Conservation (phyloP, 2,329 filamentous ascomycete genomes). For the Aspergillus neoniger region DNA sequence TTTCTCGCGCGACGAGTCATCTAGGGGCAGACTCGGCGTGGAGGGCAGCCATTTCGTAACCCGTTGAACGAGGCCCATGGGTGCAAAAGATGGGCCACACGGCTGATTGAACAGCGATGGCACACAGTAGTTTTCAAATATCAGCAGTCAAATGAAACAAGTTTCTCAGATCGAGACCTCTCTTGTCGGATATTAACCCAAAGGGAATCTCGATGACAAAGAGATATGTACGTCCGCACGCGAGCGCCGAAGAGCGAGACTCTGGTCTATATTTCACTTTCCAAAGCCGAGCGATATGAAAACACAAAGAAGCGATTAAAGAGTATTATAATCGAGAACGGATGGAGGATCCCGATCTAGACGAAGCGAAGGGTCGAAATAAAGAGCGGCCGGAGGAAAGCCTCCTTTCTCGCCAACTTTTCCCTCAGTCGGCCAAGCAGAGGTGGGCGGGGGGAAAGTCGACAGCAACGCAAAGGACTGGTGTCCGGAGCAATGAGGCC, state of each 20-base stretch:
- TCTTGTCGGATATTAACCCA: not conserved
- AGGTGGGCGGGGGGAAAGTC: constrained; percentile 32
- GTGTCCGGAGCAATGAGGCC: constrained; percentile 29
- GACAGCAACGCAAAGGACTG: constrained; percentile 28
- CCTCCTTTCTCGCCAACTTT: constrained; percentile 43
- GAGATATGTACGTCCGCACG: constrained; percentile 17
- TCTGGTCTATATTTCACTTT: constrained; percentile 4
- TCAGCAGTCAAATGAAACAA: not conserved
- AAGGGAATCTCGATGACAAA: not conserved
- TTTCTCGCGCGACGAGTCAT: constrained; percentile 50
- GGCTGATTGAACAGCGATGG: constrained; percentile 17
- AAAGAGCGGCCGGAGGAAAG: constrained; percentile 48
- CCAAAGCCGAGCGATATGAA: constrained; percentile 2
- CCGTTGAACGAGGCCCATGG: constrained; percentile 57
- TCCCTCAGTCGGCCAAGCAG: constrained; percentile 34
- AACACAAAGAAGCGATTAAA: constrained; percentile 6
- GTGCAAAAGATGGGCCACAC: constrained; percentile 32
- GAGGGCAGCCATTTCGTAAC: constrained; percentile 55
- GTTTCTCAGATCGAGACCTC: constrained; percentile 1
- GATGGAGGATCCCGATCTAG: not conserved
- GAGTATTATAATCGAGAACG: constrained; percentile 24
- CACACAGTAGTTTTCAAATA: constrained; percentile 13
- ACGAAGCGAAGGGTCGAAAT: constrained; percentile 18
- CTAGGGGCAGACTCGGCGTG: constrained; percentile 47
- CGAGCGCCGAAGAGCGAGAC: constrained; percentile 16